Percentiles rank a stretch among this genome's conserved stretches.
phyloP scores from a whole-genome alignment of 768 basidiomycete genomes.

The Mrakia frigida region DNA sequence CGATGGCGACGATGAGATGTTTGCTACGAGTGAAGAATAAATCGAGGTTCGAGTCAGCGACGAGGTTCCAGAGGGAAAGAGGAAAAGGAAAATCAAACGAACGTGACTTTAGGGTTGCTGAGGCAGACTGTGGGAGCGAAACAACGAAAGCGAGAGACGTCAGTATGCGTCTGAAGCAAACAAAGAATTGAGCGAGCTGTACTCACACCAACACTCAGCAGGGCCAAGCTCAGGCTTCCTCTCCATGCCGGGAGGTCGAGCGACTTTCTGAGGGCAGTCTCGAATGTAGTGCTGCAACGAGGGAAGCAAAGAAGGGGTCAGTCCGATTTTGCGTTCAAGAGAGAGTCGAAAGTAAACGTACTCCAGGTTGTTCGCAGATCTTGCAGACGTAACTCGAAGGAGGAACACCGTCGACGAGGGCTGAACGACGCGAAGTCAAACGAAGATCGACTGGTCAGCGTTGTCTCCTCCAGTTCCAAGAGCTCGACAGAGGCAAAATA shows the following conservation, averaged over 20 bases:
- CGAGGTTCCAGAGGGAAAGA: neutral
- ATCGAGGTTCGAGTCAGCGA: neutral
- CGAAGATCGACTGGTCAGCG: neutral
- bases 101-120: constrained; percentile 87
- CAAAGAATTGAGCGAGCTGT: neutral
- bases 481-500: too few relatives aligned
- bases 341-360: constrained; percentile 38
- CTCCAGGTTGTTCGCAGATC: constrained; percentile 60
- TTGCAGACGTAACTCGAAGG: constrained; percentile 83
- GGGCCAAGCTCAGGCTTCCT: constrained; percentile 51
- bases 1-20: constrained; percentile 91
- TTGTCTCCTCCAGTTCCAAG: neutral
- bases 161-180: neutral
- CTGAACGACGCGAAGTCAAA: neutral
- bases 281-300: constrained; percentile 61
- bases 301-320: neutral
- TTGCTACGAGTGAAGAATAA: constrained; percentile 54
- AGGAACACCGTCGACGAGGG: constrained; percentile 50
- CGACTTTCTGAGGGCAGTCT: constrained; percentile 77
- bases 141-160: neutral
- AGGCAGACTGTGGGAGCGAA: constrained; percentile 64
- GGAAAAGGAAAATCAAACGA: constrained; percentile 41
- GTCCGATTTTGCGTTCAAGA: neutral
- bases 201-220: constrained; percentile 74
- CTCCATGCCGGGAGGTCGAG: constrained; percentile 18